Conservation (phyloP, 768 basidiomycete genomes). For the Amanita subjunquillea region DNA sequence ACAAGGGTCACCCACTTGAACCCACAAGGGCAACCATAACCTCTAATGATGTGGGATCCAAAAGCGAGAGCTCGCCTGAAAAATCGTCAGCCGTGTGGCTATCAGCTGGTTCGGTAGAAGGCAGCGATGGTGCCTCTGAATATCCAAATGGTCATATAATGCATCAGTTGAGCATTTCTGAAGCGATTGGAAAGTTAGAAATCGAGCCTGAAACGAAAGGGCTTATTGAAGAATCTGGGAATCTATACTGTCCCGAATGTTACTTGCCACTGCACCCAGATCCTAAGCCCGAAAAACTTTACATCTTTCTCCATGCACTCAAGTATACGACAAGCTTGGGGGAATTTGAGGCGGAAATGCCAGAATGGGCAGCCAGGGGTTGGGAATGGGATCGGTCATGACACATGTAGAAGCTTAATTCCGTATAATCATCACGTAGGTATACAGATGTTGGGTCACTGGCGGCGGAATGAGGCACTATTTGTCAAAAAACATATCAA, state of each 20-base stretch:
- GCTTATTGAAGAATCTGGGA: conserved; percentile 23
- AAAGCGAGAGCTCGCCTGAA: neutral
- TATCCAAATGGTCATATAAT: conserved; percentile 8
- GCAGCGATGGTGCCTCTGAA: neutral
- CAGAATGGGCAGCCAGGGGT: conserved; percentile 75
- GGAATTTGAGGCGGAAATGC: conserved; percentile 79
- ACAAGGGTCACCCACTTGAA: neutral
- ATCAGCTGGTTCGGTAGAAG: neutral
- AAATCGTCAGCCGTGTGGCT: neutral
- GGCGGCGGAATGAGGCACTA: conserved; percentile 1
- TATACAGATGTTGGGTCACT: conserved; percentile 8
- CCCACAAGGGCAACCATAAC: neutral
- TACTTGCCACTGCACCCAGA: conserved; percentile 91
- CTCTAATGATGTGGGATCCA: neutral
- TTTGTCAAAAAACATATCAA: neutral
- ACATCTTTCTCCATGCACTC: conserved; percentile 92
- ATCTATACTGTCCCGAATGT: conserved; percentile 79
- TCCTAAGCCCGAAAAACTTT: conserved; percentile 83
- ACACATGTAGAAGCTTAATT: neutral
- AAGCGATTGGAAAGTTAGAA: conserved; percentile 36
- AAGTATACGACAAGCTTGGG: conserved; percentile 77
- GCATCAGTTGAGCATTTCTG: conserved; percentile 35
- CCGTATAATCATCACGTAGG: conserved; percentile 10
- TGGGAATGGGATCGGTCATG: conserved; percentile 50
- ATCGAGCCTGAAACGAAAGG: conserved; percentile 14